Percentiles rank a stretch among this genome's conserved stretches.
These are phyloP conservation scores for Aphanomyces cochlioides DNA, from an alignment of 352 stramenopile genomes.

Conservation along the genomic window DNA sequence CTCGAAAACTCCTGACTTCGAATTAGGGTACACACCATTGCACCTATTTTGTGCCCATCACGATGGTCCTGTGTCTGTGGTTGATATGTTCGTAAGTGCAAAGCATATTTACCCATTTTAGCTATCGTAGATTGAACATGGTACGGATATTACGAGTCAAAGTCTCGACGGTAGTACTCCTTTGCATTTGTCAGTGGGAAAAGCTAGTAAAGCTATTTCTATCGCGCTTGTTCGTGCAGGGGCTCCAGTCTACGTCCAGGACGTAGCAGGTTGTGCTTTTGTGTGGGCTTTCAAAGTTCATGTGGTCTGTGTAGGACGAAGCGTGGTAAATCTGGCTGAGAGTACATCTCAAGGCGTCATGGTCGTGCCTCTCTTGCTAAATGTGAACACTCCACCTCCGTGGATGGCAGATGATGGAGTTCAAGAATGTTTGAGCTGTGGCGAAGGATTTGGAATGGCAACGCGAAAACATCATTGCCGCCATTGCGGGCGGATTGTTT, in stretches of 20 bases:
- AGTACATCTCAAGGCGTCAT: constrained; percentile 75
- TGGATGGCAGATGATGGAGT: constrained; percentile 68
- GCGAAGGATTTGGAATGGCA: constrained; percentile 64
- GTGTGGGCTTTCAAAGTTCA: not conserved
- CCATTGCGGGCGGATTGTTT: constrained; percentile 78
- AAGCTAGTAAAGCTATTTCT: constrained; percentile 65
- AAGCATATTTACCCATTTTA: not conserved
- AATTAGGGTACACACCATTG: constrained; percentile 61
- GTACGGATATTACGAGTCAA: constrained; percentile 68
- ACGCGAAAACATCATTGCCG: constrained; percentile 84
- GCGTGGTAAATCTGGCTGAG: constrained; percentile 77
- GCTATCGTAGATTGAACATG: constrained; percentile 65
- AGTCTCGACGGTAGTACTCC: constrained; percentile 83
- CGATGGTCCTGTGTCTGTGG: constrained; percentile 55
- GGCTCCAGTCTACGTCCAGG: constrained; percentile 71
- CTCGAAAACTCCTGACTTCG: not conserved
- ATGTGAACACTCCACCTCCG: constrained; percentile 57
- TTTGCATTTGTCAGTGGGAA: constrained; percentile 70
- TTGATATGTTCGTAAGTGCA: constrained; percentile 76
- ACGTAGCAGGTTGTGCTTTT: constrained; percentile 50
- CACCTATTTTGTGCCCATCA: constrained; percentile 85
- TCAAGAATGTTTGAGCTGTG: constrained; percentile 68
- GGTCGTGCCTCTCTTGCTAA: constrained; percentile 76
- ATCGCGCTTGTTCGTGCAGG: constrained; percentile 68
- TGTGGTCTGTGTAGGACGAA: constrained; percentile 36